A percentile compares a stretch with the other conserved stretches of the same genome.
phyloP scores from a whole-genome alignment of 2,329 filamentous ascomycete species.

The Nemania serpens region DNA sequence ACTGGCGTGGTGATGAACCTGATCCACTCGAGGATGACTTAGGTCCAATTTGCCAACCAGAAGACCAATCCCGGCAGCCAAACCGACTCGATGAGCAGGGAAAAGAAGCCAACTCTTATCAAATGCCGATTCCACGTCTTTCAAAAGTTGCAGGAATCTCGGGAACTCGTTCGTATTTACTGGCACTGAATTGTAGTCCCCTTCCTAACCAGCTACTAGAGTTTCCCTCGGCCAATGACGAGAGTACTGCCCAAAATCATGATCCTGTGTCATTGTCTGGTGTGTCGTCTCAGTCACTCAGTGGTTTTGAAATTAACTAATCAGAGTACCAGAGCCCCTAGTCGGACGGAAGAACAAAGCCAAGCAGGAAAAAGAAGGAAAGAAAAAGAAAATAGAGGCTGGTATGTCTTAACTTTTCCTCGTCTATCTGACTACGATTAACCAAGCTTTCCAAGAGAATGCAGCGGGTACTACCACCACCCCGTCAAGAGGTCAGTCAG shows the following conservation, averaged over 20 bases:
- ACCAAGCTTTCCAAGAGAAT: background rate
- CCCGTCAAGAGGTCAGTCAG: slow-evolving; percentile 9
- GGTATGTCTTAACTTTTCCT: slow-evolving; percentile 6
- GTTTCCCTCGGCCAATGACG: background rate
- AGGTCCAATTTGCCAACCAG: background rate
- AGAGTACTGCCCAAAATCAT: background rate
- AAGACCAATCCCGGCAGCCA: slow-evolving; percentile 1
- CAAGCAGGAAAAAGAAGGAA: slow-evolving; percentile 6
- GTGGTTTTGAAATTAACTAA: background rate
- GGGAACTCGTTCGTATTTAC: slow-evolving; percentile 3
- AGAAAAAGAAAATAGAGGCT: background rate
- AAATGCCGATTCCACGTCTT: slow-evolving; percentile 10
- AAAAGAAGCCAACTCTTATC: slow-evolving; percentile 2
- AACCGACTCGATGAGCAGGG: background rate
- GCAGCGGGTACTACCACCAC: background rate
- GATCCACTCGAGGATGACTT: slow-evolving; percentile 24
- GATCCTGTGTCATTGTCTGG: background rate
- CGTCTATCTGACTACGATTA: background rate
- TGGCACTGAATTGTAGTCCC: too few species aligned
- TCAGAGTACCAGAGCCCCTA: background rate
- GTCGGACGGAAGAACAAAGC: background rate
- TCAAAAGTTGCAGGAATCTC: slow-evolving; percentile 1
- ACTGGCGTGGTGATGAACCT: slow-evolving; percentile 26
- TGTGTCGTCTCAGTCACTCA: background rate
- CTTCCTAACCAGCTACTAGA: slow-evolving; percentile 8